Evolutionary conservation across 108 stramenopile genomes (phyloP), one percentile per base, ranked within the genome.

Genomic region (Cylindrotheca closterium): DNA sequence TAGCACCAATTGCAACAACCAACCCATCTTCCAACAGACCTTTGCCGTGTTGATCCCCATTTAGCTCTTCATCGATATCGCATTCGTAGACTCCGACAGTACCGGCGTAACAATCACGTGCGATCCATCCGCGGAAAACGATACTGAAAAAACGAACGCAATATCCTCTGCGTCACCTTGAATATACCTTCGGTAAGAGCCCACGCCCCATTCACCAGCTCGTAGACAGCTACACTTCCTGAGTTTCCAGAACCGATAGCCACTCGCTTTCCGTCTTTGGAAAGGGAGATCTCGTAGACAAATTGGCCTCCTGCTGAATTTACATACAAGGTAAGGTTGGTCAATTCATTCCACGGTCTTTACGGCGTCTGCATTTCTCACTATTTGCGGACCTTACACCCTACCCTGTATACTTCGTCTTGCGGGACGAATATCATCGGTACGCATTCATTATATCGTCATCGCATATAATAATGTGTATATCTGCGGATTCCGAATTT

Each of bases 91-190:
- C 53, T 7, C 55, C 37, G 8, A 71, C 74, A 10, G 51, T 42
- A 18, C 78, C 82, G 0, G 64, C 74, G 1, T 67, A 34, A 26
- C 19, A 10, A 71, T 75, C 28, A 83, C 34, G 0, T 74, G 57
- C 0, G 2, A 18, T 7, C 77, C 77, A 33, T 71, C 77, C 17
- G 54, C 29, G 21, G 65, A 67, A 7, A 83, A 19, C 1, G 83
- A 47, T 2, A 84, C 65, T 2, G 79, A 65, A 65, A 79, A 70
- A 45, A 77, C 80, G 47, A 73, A 71, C 1, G 49, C 37, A 48
- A 72, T 66, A 18, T 49, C 15, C 21, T 46, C 25, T 26, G 31
- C 46, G 0, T 65, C 37, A 32, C 80, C 76, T 22, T 51, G 19
- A 4, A n/a, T n/a, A 73, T 50, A 1, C 54, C 57, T 28, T 54